Evolutionary conservation across 805 yeast species (phyloP), one percentile per base, ranked within the genome.

Genomic region (Cyberlindnera xylosilytica): DNA sequence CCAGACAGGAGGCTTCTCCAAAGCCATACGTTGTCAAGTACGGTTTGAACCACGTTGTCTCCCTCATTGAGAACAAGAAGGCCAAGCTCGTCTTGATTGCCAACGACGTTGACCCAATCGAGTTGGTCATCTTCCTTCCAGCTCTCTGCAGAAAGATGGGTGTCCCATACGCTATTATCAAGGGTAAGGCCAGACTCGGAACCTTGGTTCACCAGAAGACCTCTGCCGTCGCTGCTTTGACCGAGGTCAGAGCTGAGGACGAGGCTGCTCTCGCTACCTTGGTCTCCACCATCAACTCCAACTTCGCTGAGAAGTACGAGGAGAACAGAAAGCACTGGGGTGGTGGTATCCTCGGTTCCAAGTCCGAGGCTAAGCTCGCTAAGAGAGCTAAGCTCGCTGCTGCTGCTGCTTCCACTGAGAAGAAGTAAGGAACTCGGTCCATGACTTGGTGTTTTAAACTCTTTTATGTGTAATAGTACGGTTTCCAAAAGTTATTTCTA

Each of bases 141-240:
- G 97, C 99, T 73, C 81, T 91, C 68, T 91, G 97, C 80, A 88
- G 91, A 79, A 93, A 93, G 85, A 82, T 91, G 95, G 98, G 97
- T 77, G 90, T 93, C 57, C 98, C 99, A 70, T 90, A 90, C 81
- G 97, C 98, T 56, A 85, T 90, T 68, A 87, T 90, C 68, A 89
- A 89, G 83, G 97, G 97, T 73, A 89, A 89, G 86, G 96, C 97
- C 58, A 87, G 98, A 81, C 83, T 91, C 66, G 98, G 98, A 60
- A 85, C 97, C 64, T 74, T 91, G 64, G 97, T 89, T 53, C 97
- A 91, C 89, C 81, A 90, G 81, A 91, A 91, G 84, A 89, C 91
- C 66, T 83, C 98, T 56, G 82, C 98, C 50, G 97, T 88, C 58
- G 97, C 95, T 65, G 98, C 98, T 64, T 74, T 93, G 70, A 88